Evolutionary conservation across 2,329 filamentous ascomycete genomes (phyloP), one percentile per base, ranked within the genome.

Genomic region (Fusarium xyrophilum): DNA sequence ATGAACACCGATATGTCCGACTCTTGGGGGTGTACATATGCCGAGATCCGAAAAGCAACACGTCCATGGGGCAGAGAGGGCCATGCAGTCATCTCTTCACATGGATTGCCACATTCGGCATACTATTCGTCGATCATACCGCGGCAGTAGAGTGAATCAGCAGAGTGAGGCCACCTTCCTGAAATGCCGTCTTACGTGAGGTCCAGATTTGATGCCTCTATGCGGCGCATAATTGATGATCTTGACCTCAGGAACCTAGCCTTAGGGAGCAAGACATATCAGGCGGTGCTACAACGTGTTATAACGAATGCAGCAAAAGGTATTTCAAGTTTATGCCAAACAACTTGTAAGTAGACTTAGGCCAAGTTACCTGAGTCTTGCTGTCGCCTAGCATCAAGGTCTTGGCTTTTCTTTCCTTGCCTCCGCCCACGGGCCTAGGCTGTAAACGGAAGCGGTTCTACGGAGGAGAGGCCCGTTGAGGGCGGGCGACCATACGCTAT

Each of bases 141-240:
- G n/a, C 32, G 53, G 42, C 43, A 50, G 25, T 25, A n/a, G 13
- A 17, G 8, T 4, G 3, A 14, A 27, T 36, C 14, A 39, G 33
- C 25, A 32, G 23, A 27, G 30, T 33, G 28, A 33, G 30, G 30
- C 33, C 25, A 56, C 53, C 33, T 56, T 56, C 27, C 33, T 56
- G 53, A 39, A 52, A 28, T 56, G 53, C 53, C 53, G 53, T 56
- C 53, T 56, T 39, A 56, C 33, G 43, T 56, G 44, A 52, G 53
- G 27, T 23, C 15, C 36, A 11, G 40, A 55, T 51, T 56, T 21
- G 48, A 46, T n/a, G 28, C n/a, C 23, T n/a, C 1, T 17, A 5
- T 50, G 33, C 15, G 30, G 25, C 21, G 17, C 38, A 27, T 54
- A 39, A 25, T 3, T n/a, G 5, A 21, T 4, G 32, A 12, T 12